phyloP scores from a whole-genome alignment of 139 green algal species.

The Tetradesmus lagerheimii region DNA sequence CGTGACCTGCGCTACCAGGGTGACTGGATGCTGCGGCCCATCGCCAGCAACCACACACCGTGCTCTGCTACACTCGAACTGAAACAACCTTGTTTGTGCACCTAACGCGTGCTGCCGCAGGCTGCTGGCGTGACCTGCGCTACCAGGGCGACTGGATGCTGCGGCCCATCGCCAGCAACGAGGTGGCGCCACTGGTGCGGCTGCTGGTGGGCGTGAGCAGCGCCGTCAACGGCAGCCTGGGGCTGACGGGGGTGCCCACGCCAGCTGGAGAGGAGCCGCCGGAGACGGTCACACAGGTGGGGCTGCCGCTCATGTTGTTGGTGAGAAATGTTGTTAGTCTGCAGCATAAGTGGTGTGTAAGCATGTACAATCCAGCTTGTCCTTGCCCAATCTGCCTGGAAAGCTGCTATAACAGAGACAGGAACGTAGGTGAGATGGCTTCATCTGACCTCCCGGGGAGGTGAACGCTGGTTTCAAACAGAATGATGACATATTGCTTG shows the following conservation, averaged over 20 bases:
- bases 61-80: too few species aligned
- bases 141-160: constrained; percentile 86
- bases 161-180: constrained; percentile 80
- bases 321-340: neutral
- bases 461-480: too few species aligned
- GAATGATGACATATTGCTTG: too few species aligned
- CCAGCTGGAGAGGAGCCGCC: constrained; percentile 52
- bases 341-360: too few species aligned
- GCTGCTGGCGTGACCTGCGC: constrained; percentile 62
- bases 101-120: constrained; percentile 21
- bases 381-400: too few species aligned
- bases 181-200: constrained; percentile 79
- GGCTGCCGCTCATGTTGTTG: neutral
- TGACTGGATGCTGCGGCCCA: constrained; percentile 82
- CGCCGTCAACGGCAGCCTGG: constrained; percentile 63
- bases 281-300: constrained; percentile 64
- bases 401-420: too few species aligned
- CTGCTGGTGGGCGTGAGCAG: constrained; percentile 69
- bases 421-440: too few species aligned
- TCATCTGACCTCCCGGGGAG: too few species aligned
- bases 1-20: constrained; percentile 74
- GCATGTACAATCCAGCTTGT: too few species aligned
- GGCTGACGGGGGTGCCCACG: constrained; percentile 55
- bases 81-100: too few species aligned
- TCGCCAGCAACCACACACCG: constrained; percentile 36